phyloP scores from a whole-genome alignment of 2,329 filamentous ascomycete species.

The Taxawa tesnikishii region DNA sequence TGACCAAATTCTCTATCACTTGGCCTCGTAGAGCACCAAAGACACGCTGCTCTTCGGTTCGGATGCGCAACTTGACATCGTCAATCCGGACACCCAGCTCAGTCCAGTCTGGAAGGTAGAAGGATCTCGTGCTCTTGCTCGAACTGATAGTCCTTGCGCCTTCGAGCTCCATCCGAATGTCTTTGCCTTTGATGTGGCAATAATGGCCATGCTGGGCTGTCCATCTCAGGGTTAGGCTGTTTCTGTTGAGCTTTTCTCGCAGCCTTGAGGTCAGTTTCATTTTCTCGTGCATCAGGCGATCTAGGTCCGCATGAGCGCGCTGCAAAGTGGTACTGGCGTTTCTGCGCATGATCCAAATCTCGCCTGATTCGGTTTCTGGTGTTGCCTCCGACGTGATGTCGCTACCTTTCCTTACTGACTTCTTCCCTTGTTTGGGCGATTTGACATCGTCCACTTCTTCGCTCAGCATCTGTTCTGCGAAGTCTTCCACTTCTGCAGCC shows the following conservation, averaged over 20 bases:
- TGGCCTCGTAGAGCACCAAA: constrained; percentile 61
- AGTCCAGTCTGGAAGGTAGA: constrained; percentile 77
- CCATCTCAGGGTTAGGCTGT: constrained; percentile 67
- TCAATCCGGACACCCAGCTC: constrained; percentile 68
- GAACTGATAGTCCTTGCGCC: constrained; percentile 52
- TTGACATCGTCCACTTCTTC: constrained; percentile 50
- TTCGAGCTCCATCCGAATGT: constrained; percentile 37
- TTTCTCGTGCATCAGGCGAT: constrained; percentile 49
- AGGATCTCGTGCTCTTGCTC: constrained; percentile 73
- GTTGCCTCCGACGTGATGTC: constrained; percentile 4
- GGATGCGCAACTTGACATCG: constrained; percentile 63
- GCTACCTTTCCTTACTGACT: constrained; percentile 8
- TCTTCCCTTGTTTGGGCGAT: constrained; percentile 12
- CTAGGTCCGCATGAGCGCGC: constrained; percentile 56
- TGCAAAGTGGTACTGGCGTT: constrained; percentile 54
- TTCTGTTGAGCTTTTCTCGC: constrained; percentile 42
- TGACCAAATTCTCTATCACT: constrained; percentile 72
- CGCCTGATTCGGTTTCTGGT: constrained; percentile 20
- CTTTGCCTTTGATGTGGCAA: constrained; percentile 78
- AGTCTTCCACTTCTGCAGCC: constrained; percentile 54
- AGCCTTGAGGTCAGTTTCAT: constrained; percentile 46
- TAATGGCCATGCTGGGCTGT: constrained; percentile 79
- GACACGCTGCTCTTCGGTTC: constrained; percentile 71
- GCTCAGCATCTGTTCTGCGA: constrained; percentile 60
- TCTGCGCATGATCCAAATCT: constrained; percentile 52